Percentiles rank a stretch among this genome's conserved stretches.
Evolutionary conservation across 371 early-diverging fungal genomes (phyloP).

Genomic region (Mucor sp.): DNA sequence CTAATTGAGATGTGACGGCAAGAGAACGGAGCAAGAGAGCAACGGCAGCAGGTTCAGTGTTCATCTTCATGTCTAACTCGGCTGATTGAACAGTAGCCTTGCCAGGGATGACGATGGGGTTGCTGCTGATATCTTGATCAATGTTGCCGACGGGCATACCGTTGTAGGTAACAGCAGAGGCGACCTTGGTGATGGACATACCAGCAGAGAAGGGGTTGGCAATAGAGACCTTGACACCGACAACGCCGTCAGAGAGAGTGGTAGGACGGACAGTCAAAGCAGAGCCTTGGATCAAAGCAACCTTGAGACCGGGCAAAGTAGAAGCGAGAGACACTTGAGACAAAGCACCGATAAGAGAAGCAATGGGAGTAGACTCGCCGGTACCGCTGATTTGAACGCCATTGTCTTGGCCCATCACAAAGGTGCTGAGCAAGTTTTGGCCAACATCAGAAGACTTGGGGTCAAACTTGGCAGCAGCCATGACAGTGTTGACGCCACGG

Average conservation of each 20-base stretch:
- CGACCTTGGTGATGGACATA: constrained; percentile 51
- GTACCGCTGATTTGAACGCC: constrained; percentile 51
- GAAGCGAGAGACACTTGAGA: constrained; percentile 46
- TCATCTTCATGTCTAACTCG: constrained; percentile 41
- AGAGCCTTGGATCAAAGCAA: constrained; percentile 52
- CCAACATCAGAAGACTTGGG: constrained; percentile 54
- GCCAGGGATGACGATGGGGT: constrained; percentile 44
- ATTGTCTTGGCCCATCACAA: constrained; percentile 58
- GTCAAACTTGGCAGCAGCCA: constrained; percentile 50
- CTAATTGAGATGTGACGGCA: constrained; percentile 50
- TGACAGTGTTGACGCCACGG: constrained; percentile 52
- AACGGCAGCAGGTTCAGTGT: constrained; percentile 48
- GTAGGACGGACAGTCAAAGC: constrained; percentile 47
- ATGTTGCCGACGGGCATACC: constrained; percentile 59
- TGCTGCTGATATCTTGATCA: constrained; percentile 46
- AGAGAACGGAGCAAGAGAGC: constrained; percentile 51
- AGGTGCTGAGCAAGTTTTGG: constrained; percentile 52
- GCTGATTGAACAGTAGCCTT: constrained; percentile 35
- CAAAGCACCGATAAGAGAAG: constrained; percentile 49
- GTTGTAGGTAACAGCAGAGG: constrained; percentile 48
- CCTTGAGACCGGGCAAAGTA: constrained; percentile 55
- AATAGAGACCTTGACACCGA: constrained; percentile 54
- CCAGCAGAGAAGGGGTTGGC: constrained; percentile 61
- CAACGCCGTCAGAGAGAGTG: constrained; percentile 45
- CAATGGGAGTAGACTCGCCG: constrained; percentile 46